Conservation (phyloP, 495 filamentous ascomycete genomes). For the Lasiosphaeria miniovina region DNA sequence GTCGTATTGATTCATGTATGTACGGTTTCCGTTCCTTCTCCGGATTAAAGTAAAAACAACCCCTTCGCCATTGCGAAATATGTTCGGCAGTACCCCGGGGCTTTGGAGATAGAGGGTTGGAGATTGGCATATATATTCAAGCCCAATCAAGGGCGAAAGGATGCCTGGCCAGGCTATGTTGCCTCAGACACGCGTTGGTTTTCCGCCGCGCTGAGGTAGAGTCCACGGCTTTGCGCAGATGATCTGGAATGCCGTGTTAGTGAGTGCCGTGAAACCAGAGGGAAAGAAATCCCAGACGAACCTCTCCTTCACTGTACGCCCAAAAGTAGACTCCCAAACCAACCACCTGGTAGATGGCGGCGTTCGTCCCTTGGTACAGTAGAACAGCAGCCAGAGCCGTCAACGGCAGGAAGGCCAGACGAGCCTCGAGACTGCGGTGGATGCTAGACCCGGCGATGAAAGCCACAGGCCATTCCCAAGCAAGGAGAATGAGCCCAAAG, state of each 20-base stretch:
- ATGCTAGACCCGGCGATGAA: constrained; percentile 62
- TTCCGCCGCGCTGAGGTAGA: constrained; percentile 42
- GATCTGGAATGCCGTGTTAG: constrained; percentile 34
- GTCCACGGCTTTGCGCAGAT: constrained; percentile 53
- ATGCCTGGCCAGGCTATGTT: neutral
- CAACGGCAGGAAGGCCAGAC: constrained; percentile 81
- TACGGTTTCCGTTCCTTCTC: neutral
- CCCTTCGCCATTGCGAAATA: neutral
- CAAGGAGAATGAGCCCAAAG: constrained; percentile 73
- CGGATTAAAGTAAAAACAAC: neutral
- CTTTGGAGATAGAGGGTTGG: neutral
- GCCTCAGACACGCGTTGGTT: constrained; percentile 35
- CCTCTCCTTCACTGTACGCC: constrained; percentile 97
- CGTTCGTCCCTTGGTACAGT: constrained; percentile 88
- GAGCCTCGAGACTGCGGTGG: constrained; percentile 83
- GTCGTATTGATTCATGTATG: constrained; percentile 1
- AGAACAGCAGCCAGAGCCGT: constrained; percentile 70
- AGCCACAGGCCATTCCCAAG: constrained; percentile 87
- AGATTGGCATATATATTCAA: neutral
- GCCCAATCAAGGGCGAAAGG: neutral
- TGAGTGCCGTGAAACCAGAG: neutral
- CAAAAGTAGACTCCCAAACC: constrained; percentile 90
- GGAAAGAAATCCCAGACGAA: constrained; percentile 41
- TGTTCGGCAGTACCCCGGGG: neutral
- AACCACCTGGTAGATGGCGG: constrained; percentile 87